Conservation (phyloP, 441 rosid species). For the Viola pubescens region DNA sequence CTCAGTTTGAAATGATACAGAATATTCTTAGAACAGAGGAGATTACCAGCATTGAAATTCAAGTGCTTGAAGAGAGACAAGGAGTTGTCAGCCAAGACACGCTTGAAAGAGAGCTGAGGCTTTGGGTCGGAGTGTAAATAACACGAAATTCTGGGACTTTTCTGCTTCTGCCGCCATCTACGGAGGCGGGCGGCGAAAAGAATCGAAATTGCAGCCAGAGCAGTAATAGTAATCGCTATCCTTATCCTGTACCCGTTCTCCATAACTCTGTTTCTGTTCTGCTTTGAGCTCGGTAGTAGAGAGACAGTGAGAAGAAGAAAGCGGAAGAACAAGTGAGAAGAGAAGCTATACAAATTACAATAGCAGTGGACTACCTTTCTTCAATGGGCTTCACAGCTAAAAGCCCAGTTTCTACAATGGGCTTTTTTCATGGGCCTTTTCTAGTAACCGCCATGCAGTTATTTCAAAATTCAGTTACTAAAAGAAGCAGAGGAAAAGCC, state of each 20-base stretch:
- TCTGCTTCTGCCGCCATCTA: conserved; percentile 37
- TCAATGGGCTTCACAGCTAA: no score
- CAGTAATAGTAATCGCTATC: conserved; percentile 36
- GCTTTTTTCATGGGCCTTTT: no score
- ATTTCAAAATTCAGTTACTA: background rate
- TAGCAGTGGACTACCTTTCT: no score
- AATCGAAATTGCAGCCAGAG: conserved; percentile 21
- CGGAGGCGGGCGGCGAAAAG: conserved; percentile 29
- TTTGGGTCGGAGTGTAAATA: conserved; percentile 55
- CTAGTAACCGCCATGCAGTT: no score
- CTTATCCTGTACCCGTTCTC: conserved; percentile 30
- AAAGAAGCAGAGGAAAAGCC: background rate
- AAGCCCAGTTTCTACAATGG: no score
- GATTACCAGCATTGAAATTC: conserved; percentile 21
- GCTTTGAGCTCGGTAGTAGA: no score
- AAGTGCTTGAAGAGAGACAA: conserved; percentile 68
- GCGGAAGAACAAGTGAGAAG: no score
- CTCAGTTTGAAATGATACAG: no score
- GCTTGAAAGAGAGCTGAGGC: conserved; percentile 69
- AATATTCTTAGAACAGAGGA: conserved; percentile 22
- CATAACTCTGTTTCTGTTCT: conserved; percentile 13
- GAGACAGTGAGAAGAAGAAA: no score
- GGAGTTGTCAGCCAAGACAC: conserved; percentile 76
- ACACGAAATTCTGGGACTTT: conserved; percentile 30
- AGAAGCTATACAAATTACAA: no score